These are phyloP conservation scores for Fonsecaea nubica DNA, from an alignment of 2,329 filamentous ascomycete species.

Conservation along the genomic window DNA sequence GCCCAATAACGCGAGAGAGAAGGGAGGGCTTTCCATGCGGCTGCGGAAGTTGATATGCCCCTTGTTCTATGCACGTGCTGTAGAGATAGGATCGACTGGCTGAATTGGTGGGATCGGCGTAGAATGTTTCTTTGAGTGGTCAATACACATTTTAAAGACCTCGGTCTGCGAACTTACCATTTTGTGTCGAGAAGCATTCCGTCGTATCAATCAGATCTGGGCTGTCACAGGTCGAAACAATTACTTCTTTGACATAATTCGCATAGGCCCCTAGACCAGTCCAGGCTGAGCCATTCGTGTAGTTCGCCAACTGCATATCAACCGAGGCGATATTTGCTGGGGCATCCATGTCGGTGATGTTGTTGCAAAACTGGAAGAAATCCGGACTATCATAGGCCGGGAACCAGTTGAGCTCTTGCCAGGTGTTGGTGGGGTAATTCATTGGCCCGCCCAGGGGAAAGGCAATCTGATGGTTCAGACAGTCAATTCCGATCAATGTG, in stretches of 20 bases:
- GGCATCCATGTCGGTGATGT: conserved; percentile 56
- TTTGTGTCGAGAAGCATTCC: conserved; percentile 56
- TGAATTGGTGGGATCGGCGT: conserved; percentile 52
- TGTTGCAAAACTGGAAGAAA: conserved; percentile 61
- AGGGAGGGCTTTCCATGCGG: conserved; percentile 49
- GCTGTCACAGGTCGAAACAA: conserved; percentile 53
- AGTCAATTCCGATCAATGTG: conserved; percentile 13
- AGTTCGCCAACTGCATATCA: conserved; percentile 56
- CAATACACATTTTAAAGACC: not conserved
- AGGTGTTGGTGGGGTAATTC: conserved; percentile 58
- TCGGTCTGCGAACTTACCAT: conserved; percentile 37
- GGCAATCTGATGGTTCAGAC: conserved; percentile 46
- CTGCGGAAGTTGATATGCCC: conserved; percentile 58
- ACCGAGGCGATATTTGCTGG: conserved; percentile 53
- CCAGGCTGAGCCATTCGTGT: conserved; percentile 59
- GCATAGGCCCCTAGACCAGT: conserved; percentile 60
- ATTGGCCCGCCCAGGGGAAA: conserved; percentile 57
- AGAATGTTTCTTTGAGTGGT: conserved; percentile 47
- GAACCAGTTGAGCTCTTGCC: conserved; percentile 63
- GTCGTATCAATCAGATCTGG: conserved; percentile 46
- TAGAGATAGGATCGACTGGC: conserved; percentile 57
- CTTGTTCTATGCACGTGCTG: conserved; percentile 56
- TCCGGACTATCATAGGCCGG: conserved; percentile 51
- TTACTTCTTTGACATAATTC: conserved; percentile 57
- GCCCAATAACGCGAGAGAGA: conserved; percentile 56